phyloP scores from a whole-genome alignment of 1,139 yeast species.

The Debaryomyces psychrophilus region DNA sequence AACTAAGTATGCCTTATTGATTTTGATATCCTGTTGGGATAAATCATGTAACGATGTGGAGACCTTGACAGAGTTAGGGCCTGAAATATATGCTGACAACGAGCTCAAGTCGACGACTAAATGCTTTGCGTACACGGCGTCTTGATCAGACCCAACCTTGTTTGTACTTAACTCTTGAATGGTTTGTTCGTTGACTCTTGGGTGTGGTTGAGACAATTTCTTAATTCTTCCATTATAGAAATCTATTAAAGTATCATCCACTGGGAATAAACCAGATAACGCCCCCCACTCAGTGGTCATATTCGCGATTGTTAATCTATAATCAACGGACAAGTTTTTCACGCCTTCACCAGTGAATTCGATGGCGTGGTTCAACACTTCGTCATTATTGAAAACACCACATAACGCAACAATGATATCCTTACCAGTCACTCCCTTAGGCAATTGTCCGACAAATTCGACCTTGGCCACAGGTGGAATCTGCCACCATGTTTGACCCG shows the following conservation, averaged over 20 bases:
- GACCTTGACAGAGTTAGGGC: constrained; percentile 95
- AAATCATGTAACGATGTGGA: constrained; percentile 78
- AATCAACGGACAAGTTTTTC: constrained; percentile 75
- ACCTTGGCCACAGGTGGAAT: constrained; percentile 98
- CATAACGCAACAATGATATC: constrained; percentile 96
- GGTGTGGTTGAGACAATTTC: constrained; percentile 77
- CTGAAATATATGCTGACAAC: constrained; percentile 88
- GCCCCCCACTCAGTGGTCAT: constrained; percentile 99
- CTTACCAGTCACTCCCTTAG: constrained; percentile 89
- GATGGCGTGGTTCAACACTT: constrained; percentile 95
- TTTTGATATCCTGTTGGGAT: constrained; percentile 69
- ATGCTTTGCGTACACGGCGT: constrained; percentile 86
- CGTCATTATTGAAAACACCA: constrained; percentile 93
- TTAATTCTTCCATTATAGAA: constrained; percentile 75
- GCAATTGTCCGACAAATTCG: constrained; percentile 78
- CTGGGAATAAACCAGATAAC: constrained; percentile 92
- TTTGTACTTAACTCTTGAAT: constrained; percentile 52
- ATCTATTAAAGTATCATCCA: constrained; percentile 72
- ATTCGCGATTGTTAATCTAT: constrained; percentile 93
- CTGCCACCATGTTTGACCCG: constrained; percentile 99
- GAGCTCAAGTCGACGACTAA: constrained; percentile 80
- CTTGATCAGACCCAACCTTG: constrained; percentile 61
- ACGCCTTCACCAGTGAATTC: constrained; percentile 93
- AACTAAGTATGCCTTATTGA: constrained; percentile 95
- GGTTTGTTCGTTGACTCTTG: constrained; percentile 72